Conservation (phyloP, 257 asterid genomes). For the Knoxia roxburghii region DNA sequence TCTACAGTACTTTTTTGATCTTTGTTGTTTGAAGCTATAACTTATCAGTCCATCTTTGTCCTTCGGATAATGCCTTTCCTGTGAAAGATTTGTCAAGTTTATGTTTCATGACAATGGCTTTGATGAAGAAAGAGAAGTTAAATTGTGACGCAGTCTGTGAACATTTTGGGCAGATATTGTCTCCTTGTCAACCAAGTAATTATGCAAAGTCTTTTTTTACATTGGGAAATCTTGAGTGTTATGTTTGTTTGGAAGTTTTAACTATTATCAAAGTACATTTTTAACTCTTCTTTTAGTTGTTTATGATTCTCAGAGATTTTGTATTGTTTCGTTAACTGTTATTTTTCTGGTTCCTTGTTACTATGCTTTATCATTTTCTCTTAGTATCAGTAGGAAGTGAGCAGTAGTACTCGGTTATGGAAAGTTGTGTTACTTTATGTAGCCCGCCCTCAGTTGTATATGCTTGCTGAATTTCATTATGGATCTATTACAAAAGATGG, state of each 20-base stretch:
- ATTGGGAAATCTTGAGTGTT: background rate
- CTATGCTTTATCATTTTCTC: background rate
- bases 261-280: background rate
- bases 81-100: background rate
- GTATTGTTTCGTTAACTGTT: background rate
- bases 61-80: background rate
- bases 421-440: background rate
- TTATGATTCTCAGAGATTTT: background rate
- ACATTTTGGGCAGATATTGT: background rate
- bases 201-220: background rate
- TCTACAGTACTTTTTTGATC: background rate
- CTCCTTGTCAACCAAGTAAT: background rate
- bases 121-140: no score
- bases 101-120: background rate
- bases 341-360: background rate
- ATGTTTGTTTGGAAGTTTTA: background rate
- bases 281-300: background rate
- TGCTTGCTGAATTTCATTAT: background rate
- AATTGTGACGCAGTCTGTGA: background rate
- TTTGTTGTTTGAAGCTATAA: background rate
- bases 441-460: background rate
- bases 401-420: background rate
- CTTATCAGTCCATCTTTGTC: background rate
- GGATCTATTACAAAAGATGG: background rate
- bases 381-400: background rate